Conservation (phyloP, 768 basidiomycete genomes). For the Kwoniella botswanensis region DNA sequence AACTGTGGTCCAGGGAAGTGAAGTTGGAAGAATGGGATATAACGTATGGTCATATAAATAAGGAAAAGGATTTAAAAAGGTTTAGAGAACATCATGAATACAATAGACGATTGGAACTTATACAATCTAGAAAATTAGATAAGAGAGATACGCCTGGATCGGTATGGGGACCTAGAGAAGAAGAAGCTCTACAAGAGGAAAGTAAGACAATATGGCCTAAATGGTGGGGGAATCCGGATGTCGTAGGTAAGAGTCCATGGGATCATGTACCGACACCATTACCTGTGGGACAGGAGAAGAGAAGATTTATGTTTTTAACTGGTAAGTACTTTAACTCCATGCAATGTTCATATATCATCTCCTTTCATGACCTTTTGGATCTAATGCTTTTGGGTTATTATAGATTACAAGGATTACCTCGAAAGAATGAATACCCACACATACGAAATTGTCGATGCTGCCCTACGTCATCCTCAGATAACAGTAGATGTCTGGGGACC, state of each 20-base stretch:
- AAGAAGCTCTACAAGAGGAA: conserved; percentile 17
- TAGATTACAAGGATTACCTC: conserved; percentile 56
- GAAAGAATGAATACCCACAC: conserved; percentile 58
- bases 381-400: background rate
- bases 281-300: conserved; percentile 22
- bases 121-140: background rate
- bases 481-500: conserved; percentile 58
- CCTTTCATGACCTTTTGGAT: background rate
- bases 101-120: conserved; percentile 14
- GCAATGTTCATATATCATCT: background rate
- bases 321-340: conserved; percentile 39
- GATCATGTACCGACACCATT: conserved; percentile 41
- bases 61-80: conserved; percentile 7
- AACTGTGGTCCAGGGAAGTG: conserved; percentile 6
- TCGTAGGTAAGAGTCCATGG: conserved; percentile 51
- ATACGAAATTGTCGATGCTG: conserved; percentile 58
- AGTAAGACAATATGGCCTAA: conserved; percentile 28
- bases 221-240: conserved; percentile 54
- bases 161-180: conserved; percentile 23
- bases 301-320: conserved; percentile 54
- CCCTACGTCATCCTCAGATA: conserved; percentile 52
- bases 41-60: background rate
- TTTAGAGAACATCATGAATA: conserved; percentile 17
- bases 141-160: background rate
- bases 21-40: conserved; percentile 23